Evolutionary conservation across 2,329 filamentous ascomycete genomes (phyloP).

Genomic region (Epichloe elymi): DNA sequence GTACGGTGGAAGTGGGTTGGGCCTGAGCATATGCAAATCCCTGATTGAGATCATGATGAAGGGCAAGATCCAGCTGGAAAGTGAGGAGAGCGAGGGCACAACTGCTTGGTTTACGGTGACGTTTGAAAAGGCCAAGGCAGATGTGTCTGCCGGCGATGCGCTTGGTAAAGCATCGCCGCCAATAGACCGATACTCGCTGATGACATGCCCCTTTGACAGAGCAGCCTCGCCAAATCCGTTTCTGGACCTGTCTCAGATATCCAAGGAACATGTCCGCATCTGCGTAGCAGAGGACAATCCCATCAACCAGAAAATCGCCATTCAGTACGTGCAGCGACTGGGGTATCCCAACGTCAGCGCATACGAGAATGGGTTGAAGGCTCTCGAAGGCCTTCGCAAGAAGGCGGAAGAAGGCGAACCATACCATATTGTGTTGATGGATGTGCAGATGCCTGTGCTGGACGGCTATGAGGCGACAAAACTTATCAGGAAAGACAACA

Average conservation of each 20-base stretch:
- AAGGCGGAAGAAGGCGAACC: constrained; percentile 59
- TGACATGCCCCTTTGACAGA: constrained; percentile 22
- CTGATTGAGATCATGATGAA: constrained; percentile 88
- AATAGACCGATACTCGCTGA: constrained; percentile 21
- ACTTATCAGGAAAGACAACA: constrained; percentile 61
- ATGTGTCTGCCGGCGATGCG: constrained; percentile 44
- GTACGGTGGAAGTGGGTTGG: constrained; percentile 83
- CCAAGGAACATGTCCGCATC: constrained; percentile 66
- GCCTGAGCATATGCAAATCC: constrained; percentile 87
- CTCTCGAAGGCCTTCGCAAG: constrained; percentile 69
- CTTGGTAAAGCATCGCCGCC: constrained; percentile 24
- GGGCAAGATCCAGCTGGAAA: constrained; percentile 72
- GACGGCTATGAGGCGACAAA: constrained; percentile 89
- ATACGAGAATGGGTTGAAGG: constrained; percentile 79
- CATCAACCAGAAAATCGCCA: constrained; percentile 89
- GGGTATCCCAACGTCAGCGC: constrained; percentile 73
- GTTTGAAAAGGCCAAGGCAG: constrained; percentile 66
- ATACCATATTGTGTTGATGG: constrained; percentile 89
- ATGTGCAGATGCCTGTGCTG: constrained; percentile 89
- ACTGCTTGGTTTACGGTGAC: constrained; percentile 68
- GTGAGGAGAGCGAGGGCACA: constrained; percentile 56
- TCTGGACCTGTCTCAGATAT: constrained; percentile 59
- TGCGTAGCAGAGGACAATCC: constrained; percentile 93
- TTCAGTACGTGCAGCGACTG: constrained; percentile 76
- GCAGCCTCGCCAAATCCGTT: constrained; percentile 30